Conservation (phyloP, 441 rosid genomes). For the Lepidium campestre region DNA sequence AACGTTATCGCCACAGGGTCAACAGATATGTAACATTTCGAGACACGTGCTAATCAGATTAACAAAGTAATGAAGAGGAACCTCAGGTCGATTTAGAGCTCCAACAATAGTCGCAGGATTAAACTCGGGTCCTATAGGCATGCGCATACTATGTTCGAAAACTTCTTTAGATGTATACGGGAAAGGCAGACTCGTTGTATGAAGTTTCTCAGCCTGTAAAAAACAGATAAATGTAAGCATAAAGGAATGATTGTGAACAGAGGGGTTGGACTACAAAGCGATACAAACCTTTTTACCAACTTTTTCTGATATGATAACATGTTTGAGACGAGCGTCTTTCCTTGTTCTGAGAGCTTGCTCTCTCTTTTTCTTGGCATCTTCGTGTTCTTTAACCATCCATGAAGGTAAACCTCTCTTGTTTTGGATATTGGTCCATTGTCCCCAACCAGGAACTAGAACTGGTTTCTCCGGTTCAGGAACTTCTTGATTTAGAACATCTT, state of each 20-base stretch:
- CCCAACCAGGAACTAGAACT: constrained; percentile 80
- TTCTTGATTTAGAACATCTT: constrained; percentile 61
- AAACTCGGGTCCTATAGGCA: constrained; percentile 89
- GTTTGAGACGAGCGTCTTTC: constrained; percentile 73
- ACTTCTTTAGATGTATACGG: constrained; percentile 77
- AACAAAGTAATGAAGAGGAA: constrained; percentile 16
- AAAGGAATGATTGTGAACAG: background rate
- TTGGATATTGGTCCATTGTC: constrained; percentile 81
- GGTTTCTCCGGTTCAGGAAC: constrained; percentile 85
- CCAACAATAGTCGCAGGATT: constrained; percentile 67
- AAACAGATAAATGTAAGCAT: constrained; percentile 7
- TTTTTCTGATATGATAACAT: constrained; percentile 81
- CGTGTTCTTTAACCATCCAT: constrained; percentile 78
- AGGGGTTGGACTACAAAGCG: background rate
- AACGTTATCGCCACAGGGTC: background rate
- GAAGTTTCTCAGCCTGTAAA: constrained; percentile 74
- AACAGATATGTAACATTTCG: background rate
- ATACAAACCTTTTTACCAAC: constrained; percentile 70
- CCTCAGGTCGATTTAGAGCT: constrained; percentile 77
- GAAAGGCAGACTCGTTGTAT: constrained; percentile 64
- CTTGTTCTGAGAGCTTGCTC: constrained; percentile 67
- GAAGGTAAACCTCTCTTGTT: constrained; percentile 72
- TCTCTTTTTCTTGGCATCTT: constrained; percentile 57
- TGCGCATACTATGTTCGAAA: constrained; percentile 75
- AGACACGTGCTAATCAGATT: background rate